Evolutionary conservation across 305 asterid species (phyloP).

Genomic region (Rubia tinctorum): DNA sequence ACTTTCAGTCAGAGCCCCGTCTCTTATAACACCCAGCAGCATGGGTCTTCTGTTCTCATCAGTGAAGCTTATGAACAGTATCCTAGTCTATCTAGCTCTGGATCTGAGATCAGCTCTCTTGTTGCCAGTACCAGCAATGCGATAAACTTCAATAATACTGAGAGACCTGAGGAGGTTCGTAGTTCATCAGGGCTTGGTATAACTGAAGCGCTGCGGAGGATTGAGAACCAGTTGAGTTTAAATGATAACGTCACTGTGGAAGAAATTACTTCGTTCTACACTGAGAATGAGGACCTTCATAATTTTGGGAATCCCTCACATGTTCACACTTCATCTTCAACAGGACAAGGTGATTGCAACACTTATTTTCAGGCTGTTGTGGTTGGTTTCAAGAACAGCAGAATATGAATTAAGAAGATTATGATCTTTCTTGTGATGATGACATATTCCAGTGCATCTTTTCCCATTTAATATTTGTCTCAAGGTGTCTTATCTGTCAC

Average conservation of each 20-base stretch:
- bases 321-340: slow-evolving; percentile 45
- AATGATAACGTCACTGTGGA: slow-evolving; percentile 61
- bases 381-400: slow-evolving; percentile 3
- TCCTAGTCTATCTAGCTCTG: slow-evolving; percentile 56
- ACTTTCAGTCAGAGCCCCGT: slow-evolving; percentile 48
- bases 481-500: not conserved
- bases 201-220: slow-evolving; percentile 58
- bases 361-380: slow-evolving; percentile 37
- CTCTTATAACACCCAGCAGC: slow-evolving; percentile 51
- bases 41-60: slow-evolving; percentile 43
- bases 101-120: slow-evolving; percentile 66
- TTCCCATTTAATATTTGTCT: not conserved
- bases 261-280: slow-evolving; percentile 34
- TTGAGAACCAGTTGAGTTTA: slow-evolving; percentile 79
- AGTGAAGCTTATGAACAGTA: slow-evolving; percentile 53
- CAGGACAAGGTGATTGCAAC: slow-evolving; percentile 39
- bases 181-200: slow-evolving; percentile 50
- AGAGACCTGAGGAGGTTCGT: slow-evolving; percentile 40
- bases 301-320: slow-evolving; percentile 37
- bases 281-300: slow-evolving; percentile 43
- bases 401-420: not conserved
- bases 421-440: not conserved
- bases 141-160: slow-evolving; percentile 24
- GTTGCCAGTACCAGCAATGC: slow-evolving; percentile 27
- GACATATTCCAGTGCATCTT: not conserved